Evolutionary conservation across 2,329 filamentous ascomycete genomes (phyloP).

Genomic region (Talaromyces verruculosus): DNA sequence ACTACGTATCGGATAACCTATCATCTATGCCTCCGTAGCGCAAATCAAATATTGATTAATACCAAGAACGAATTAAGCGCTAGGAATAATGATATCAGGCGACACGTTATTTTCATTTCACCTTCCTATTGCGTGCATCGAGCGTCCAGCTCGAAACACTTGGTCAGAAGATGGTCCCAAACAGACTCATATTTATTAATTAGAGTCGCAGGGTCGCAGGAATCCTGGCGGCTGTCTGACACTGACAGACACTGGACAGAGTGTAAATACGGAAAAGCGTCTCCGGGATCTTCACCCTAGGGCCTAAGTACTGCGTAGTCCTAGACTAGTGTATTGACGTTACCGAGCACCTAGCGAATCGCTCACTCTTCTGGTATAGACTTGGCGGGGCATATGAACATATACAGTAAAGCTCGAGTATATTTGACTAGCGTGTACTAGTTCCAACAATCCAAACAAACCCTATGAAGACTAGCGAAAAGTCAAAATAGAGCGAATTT

Average conservation of each 20-base stretch:
- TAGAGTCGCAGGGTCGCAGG: neutral
- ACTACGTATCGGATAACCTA: neutral
- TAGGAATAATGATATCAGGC: neutral
- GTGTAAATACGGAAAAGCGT: neutral
- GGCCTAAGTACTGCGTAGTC: neutral
- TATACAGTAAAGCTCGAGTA: neutral
- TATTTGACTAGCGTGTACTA: neutral
- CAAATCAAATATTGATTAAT: neutral
- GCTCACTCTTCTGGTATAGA: neutral
- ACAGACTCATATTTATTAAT: neutral
- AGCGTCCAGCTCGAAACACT: neutral
- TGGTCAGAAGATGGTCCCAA: neutral
- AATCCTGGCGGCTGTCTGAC: neutral
- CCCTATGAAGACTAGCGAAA: neutral
- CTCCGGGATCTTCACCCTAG: neutral
- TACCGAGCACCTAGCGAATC: neutral
- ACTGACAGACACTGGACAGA: neutral
- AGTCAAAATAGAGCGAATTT: neutral
- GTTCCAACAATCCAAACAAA: neutral
- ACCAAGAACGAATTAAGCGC: neutral
- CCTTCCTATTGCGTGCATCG: constrained; percentile 3
- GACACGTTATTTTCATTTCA: neutral
- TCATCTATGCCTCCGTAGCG: neutral
- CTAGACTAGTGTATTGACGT: neutral
- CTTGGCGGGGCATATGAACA: neutral